Base-by-base conservation (phyloP, 2,329 filamentous ascomycete genomes). In the Endoconidiophora polonica region DNA sequence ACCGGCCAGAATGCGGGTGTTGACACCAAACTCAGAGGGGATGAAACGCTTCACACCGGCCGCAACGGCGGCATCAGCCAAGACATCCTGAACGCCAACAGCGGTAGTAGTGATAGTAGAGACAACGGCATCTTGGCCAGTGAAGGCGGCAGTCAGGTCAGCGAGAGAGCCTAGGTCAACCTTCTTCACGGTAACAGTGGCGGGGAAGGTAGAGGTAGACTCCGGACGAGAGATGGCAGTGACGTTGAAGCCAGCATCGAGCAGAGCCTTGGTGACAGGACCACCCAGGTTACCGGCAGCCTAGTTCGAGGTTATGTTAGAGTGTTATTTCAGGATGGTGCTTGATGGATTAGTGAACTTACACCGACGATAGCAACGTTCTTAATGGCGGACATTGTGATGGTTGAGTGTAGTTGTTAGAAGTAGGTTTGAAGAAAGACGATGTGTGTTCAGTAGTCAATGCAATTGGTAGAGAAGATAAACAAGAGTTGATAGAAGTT, bases 11-110 rank as follows among this genome's bases (percentile, higher is more conserved):
- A 16, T 18, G 2, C 14, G 22, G 18, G 44, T 47, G 62, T 68
- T 60, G 41, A 59, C 57, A 33, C 66, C 67, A 45, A 70, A 82
- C 53, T 81, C 77, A 2, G 73, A 73, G 2, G 77, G 76, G 29
- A 82, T 61, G 63, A 80, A 77, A 10, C 76, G 69, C 58, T 76
- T 68, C 0, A 82, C 75, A 4, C 77, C 76, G 3, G 76, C 75
- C 3, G 68, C 68, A 24, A 76, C 63, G 29, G 76, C 71, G 1
- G 77, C 79, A 29, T 80, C 71, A 42, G 81, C 67, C 43, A 81
- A 63, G 9, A 68, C 59, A 6, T 48, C 37, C 48, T 65, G 63
- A 5, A 50, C 51, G 20, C 63, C 63, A 39, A 76, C 61, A 1
- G 68, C 63, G 1, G 66, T 65, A 18, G 59, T 57, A 9, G 54